These are phyloP conservation scores for Ascochyta koolunga DNA, from an alignment of 2,329 filamentous ascomycete species.

Conservation along the genomic window DNA sequence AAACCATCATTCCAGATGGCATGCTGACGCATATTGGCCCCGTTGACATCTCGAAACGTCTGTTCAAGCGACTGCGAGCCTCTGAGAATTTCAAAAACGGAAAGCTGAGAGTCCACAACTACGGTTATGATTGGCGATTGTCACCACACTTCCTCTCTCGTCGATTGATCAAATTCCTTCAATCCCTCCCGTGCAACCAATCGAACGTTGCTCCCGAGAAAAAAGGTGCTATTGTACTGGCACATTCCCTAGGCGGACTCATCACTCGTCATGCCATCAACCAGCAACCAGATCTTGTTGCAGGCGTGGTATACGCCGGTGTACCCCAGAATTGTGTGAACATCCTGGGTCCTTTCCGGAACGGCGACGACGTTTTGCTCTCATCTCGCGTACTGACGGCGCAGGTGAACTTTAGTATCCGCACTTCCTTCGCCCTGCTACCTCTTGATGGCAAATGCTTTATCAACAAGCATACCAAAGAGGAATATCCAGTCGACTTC, in stretches of 20 bases:
- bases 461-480: slow-evolving; percentile 78
- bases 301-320: slow-evolving; percentile 84
- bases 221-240: slow-evolving; percentile 78
- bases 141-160: slow-evolving; percentile 78
- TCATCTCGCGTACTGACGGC: slow-evolving; percentile 90
- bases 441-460: slow-evolving; percentile 90
- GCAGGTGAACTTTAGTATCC: slow-evolving; percentile 89
- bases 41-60: slow-evolving; percentile 82
- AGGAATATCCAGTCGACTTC: slow-evolving; percentile 83
- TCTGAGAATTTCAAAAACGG: slow-evolving; percentile 75
- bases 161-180: slow-evolving; percentile 74
- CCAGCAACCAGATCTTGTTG: slow-evolving; percentile 80
- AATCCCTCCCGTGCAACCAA: slow-evolving; percentile 75
- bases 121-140: slow-evolving; percentile 93
- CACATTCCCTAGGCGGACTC: slow-evolving; percentile 85
- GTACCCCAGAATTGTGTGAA: slow-evolving; percentile 87
- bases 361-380: slow-evolving; percentile 89
- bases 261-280: slow-evolving; percentile 91
- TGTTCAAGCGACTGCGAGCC: slow-evolving; percentile 78
- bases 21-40: slow-evolving; percentile 93
- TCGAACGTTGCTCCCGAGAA: slow-evolving; percentile 58
- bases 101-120: slow-evolving; percentile 81
- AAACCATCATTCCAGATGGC: slow-evolving; percentile 82
- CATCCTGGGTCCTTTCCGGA: slow-evolving; percentile 85
- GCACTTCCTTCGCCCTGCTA: slow-evolving; percentile 83